Conservation (phyloP, 352 stramenopile genomes). For the Blastocystis hominis region DNA sequence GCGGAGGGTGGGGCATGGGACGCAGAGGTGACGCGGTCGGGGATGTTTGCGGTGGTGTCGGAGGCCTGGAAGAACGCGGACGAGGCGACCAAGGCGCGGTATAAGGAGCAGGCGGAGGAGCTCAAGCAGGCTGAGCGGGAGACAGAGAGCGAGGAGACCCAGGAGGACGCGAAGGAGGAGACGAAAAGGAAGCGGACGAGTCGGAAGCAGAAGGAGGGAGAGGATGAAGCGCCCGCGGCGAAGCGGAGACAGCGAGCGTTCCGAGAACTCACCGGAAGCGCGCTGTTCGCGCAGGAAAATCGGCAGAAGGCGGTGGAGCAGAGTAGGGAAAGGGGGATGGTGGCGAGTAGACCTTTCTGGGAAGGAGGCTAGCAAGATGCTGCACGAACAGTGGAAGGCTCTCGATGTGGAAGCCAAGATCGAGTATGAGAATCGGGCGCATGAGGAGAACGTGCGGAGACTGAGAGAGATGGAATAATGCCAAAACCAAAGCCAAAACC, state of each 20-base stretch:
- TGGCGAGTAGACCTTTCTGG: neutral
- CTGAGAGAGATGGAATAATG: neutral
- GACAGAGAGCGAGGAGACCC: too few relatives aligned
- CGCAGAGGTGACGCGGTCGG: neutral
- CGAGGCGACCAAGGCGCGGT: neutral
- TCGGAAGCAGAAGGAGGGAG: too few relatives aligned
- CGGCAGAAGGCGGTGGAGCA: neutral
- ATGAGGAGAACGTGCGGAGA: neutral
- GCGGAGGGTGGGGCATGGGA: neutral
- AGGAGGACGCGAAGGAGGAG: too few relatives aligned
- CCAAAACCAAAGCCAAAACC: too few relatives aligned
- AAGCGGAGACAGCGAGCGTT: neutral
- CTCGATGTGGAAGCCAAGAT: conserved; percentile 31
- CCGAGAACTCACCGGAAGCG: neutral
- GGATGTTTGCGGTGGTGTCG: neutral
- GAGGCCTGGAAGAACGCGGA: conserved; percentile 21
- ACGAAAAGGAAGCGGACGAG: too few relatives aligned
- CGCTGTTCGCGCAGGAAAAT: neutral
- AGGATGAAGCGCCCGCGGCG: neutral
- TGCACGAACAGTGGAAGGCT: neutral
- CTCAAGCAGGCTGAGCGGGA: neutral
- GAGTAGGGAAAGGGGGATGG: neutral
- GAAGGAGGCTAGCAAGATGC: neutral
- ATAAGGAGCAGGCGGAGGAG: neutral
- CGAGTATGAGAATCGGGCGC: neutral